Conservation (phyloP, 441 rosid species). For the Biscutella laevigata region DNA sequence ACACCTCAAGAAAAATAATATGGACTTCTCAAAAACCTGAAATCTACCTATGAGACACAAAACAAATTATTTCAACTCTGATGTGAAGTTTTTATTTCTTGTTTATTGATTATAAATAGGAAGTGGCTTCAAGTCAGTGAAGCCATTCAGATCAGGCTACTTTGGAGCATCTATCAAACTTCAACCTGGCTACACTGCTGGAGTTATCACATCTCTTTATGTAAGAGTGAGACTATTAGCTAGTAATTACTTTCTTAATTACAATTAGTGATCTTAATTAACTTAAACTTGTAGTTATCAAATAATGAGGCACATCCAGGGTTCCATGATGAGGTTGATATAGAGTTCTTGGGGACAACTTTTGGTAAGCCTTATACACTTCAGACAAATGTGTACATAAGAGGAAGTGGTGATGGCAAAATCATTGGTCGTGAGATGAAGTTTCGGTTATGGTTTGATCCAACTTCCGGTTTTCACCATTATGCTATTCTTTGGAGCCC, state of each 20-base stretch:
- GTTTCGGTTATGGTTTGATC: slow-evolving; percentile 92
- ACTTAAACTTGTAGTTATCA: slow-evolving; percentile 48
- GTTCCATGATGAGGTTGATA: slow-evolving; percentile 86
- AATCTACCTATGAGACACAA: no score
- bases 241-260: neutral
- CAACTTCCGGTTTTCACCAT: slow-evolving; percentile 66
- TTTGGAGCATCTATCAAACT: slow-evolving; percentile 78
- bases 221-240: slow-evolving; percentile 29
- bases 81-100: neutral
- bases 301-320: slow-evolving; percentile 87
- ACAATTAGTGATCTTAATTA: neutral
- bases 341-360: slow-evolving; percentile 89
- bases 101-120: slow-evolving; percentile 28
- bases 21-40: no score
- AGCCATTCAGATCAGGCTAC: slow-evolving; percentile 83
- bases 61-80: no score
- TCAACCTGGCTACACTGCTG: slow-evolving; percentile 89
- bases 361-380: slow-evolving; percentile 84
- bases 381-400: slow-evolving; percentile 85
- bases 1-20: no score
- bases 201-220: slow-evolving; percentile 85
- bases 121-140: slow-evolving; percentile 85
- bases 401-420: slow-evolving; percentile 91
- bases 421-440: slow-evolving; percentile 93
- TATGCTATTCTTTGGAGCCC: slow-evolving; percentile 89